A percentile compares a stretch with the other conserved stretches of the same genome.
phyloP scores from a whole-genome alignment of 352 stramenopile species.

The Globisporangium uncinulatum region DNA sequence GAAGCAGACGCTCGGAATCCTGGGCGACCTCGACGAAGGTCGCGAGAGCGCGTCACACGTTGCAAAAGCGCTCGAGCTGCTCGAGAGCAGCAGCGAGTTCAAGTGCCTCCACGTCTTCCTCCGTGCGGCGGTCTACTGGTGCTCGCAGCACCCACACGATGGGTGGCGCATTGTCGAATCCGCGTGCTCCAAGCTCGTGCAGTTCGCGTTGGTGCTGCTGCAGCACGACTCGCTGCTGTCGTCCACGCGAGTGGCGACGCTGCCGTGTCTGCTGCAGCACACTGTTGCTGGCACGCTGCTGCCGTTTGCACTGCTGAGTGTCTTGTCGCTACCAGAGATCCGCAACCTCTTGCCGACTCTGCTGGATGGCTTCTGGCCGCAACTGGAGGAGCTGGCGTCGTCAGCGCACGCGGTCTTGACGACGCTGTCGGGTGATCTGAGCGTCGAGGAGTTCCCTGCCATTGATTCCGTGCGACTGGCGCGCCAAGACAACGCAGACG shows the following conservation, averaged over 20 bases:
- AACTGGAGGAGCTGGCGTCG: conserved; percentile 29
- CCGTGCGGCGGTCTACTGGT: conserved; percentile 73
- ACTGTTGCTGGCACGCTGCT: conserved; percentile 70
- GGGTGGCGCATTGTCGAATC: conserved; percentile 59
- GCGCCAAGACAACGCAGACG: neutral
- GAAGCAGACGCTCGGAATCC: conserved; percentile 23
- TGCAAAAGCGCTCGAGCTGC: conserved; percentile 27
- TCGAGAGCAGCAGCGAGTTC: conserved; percentile 60
- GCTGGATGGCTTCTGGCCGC: conserved; percentile 39
- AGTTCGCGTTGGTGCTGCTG: conserved; percentile 36
- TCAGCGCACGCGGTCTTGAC: conserved; percentile 16
- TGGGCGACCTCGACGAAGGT: conserved; percentile 12
- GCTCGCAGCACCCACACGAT: conserved; percentile 31
- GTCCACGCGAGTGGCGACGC: conserved; percentile 7
- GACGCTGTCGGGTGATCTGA: neutral
- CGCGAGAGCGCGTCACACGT: neutral
- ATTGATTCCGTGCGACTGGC: neutral
- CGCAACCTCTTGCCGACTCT: conserved; percentile 32
- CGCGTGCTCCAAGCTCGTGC: conserved; percentile 46
- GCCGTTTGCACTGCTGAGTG: conserved; percentile 66
- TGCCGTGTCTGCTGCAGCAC: conserved; percentile 38
- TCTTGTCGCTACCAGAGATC: conserved; percentile 57
- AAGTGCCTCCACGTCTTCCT: conserved; percentile 79
- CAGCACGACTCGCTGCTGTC: conserved; percentile 17
- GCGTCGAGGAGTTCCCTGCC: neutral